Conservation (phyloP, 2,329 filamentous ascomycete species). For the Colletotrichum echinochloae region DNA sequence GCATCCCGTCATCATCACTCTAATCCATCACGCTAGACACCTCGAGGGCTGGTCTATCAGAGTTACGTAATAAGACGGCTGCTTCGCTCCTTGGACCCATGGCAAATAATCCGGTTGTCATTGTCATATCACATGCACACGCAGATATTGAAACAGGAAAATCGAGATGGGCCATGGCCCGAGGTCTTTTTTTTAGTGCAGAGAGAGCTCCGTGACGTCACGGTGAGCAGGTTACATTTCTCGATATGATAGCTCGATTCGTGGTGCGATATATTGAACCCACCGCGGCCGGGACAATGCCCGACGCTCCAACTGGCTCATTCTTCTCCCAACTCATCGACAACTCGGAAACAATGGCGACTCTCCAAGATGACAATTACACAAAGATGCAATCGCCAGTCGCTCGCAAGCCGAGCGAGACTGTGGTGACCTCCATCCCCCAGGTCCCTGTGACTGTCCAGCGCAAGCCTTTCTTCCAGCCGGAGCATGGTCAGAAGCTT, state of each 20-base stretch:
- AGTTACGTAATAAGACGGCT: background rate
- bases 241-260: background rate
- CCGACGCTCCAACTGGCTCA: background rate
- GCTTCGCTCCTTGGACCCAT: background rate
- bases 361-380: conserved; percentile 9
- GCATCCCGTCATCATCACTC: background rate
- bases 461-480: conserved; percentile 47
- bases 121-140: conserved; percentile 24
- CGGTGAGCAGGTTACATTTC: conserved; percentile 12
- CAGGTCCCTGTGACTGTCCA: conserved; percentile 45
- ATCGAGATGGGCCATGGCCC: background rate
- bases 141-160: background rate
- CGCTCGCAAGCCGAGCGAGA: conserved; percentile 9
- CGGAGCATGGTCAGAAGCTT: conserved; percentile 45
- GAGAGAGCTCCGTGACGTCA: conserved; percentile 27
- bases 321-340: background rate
- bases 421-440: conserved; percentile 29
- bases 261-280: conserved; percentile 1
- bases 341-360: conserved; percentile 8
- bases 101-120: background rate
- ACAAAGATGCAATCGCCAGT: background rate
- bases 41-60: background rate
- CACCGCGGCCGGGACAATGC: background rate
- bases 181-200: background rate
- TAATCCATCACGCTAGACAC: background rate